Conservation (phyloP, 352 stramenopile species). For the Phytophthora hibernalis region DNA sequence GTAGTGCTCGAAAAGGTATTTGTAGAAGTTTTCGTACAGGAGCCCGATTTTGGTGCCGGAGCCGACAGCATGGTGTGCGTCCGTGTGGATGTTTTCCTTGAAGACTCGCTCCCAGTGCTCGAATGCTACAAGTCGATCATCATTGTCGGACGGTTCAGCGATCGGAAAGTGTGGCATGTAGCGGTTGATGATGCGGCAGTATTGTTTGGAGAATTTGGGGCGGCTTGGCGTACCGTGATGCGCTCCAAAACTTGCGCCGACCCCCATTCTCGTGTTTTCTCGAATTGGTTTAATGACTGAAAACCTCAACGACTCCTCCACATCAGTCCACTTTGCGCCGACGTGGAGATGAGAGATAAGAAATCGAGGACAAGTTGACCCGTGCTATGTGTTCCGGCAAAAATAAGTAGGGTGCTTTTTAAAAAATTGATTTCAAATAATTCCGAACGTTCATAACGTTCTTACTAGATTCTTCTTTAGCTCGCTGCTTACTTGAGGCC, state of each 20-base stretch:
- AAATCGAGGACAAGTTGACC: neutral
- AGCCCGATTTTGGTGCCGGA: slow-evolving; percentile 55
- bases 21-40: slow-evolving; percentile 75
- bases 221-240: slow-evolving; percentile 5
- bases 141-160: slow-evolving; percentile 55
- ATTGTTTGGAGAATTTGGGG: slow-evolving; percentile 68
- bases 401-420: no score
- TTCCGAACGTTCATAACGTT: no score
- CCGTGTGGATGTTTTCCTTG: slow-evolving; percentile 75
- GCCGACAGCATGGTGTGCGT: slow-evolving; percentile 50
- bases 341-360: neutral
- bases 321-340: no score
- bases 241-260: slow-evolving; percentile 26
- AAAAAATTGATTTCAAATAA: no score
- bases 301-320: no score
- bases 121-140: slow-evolving; percentile 62
- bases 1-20: slow-evolving; percentile 67
- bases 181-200: slow-evolving; percentile 66
- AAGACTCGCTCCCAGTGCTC: slow-evolving; percentile 69
- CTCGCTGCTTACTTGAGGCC: no score
- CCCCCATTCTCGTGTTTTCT: slow-evolving; percentile 42
- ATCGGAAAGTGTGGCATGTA: slow-evolving; percentile 69
- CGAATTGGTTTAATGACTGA: neutral
- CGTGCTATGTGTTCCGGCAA: no score
- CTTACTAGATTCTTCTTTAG: no score